phyloP scores from a whole-genome alignment of 1,284 basidiomycete species.

The Cronartium ribicola region DNA sequence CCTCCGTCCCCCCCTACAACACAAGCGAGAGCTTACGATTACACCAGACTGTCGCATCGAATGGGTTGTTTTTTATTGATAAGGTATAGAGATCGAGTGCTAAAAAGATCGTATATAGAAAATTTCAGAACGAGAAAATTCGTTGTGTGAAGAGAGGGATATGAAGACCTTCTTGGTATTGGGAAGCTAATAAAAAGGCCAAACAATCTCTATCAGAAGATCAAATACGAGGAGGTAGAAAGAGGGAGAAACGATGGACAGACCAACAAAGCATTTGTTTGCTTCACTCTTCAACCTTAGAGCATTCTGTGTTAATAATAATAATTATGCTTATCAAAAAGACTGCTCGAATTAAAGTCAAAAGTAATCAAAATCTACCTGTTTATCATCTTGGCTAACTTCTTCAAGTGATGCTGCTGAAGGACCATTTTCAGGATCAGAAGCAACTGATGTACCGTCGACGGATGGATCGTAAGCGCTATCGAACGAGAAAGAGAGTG shows the following conservation, averaged over 20 bases:
- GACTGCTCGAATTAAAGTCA: not conserved
- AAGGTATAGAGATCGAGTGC: conserved; percentile 50
- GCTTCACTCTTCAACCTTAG: conserved; percentile 67
- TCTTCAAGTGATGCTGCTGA: conserved; percentile 6
- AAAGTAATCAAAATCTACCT: not conserved
- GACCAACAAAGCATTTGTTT: conserved; percentile 77
- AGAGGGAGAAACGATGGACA: conserved; percentile 44
- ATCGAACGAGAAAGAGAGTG: not conserved
- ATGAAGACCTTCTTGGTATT: conserved; percentile 2
- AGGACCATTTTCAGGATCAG: conserved; percentile 9
- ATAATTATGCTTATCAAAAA: not conserved
- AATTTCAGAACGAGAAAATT: not conserved
- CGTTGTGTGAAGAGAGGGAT: conserved; percentile 8
- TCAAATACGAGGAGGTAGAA: not conserved
- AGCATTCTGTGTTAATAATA: conserved; percentile 43
- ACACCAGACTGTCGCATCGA: conserved; percentile 50
- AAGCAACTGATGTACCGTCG: conserved; percentile 36
- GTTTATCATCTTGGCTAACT: conserved; percentile 8
- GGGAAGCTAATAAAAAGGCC: conserved; percentile 1
- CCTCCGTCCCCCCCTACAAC: conserved; percentile 51
- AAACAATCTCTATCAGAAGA: not conserved
- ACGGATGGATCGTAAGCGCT: conserved; percentile 40
- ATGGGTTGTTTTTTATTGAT: conserved; percentile 50
- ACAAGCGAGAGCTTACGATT: conserved; percentile 44
- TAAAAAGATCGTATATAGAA: conserved; percentile 44